Base-by-base conservation (phyloP, 257 asterid genomes). In the Petrea volubilis region DNA sequence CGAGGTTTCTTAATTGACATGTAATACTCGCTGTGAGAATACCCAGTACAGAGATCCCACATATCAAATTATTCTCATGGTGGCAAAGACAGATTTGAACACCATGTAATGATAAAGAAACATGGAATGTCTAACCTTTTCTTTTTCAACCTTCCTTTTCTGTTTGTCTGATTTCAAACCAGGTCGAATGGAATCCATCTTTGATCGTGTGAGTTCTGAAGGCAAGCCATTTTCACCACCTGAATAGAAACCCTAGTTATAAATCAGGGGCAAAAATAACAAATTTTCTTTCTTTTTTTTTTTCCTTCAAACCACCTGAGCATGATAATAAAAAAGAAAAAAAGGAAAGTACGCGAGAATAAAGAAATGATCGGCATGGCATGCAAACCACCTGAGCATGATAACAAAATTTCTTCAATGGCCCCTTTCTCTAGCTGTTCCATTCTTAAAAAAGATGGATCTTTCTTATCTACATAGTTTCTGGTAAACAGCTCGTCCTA, bases 111-210 rank as follows among this genome's bases (percentile, higher is more conserved):
- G 17, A 59, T 15, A 28, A 38, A 38, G 43, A 28, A 43, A 33
- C 61, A 47, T 50, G 66, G 56, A 64, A 56, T 65, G 60, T 7
- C 80, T 33, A 51, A 93, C 97, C 97, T 90, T 90, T 71, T 76
- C 87, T 49, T 73, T 81, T 12, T 71, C 80, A 15, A 73, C 56
- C 76, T 82, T 90, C 75, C 85, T 67, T 68, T 84, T 90, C 75
- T 62, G 86, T 70, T 81, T 82, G 80, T 77, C 85, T 28, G 82
- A 70, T 77, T 80, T 77, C 62, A 74, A 50, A 77, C 50, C 75
- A 61, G 77, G 76, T 73, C 76, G 80, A 13, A 40, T 29, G 74
- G 56, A 43, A 81, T 82, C 83, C 74, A 78, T 76, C 55, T 57
- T 80, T 52, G 82, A 68, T 46, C 67, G 82, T 46, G 78, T 74